Conservation (phyloP, 2,329 filamentous ascomycete genomes). For the Colletotrichum neosansevieriae region DNA sequence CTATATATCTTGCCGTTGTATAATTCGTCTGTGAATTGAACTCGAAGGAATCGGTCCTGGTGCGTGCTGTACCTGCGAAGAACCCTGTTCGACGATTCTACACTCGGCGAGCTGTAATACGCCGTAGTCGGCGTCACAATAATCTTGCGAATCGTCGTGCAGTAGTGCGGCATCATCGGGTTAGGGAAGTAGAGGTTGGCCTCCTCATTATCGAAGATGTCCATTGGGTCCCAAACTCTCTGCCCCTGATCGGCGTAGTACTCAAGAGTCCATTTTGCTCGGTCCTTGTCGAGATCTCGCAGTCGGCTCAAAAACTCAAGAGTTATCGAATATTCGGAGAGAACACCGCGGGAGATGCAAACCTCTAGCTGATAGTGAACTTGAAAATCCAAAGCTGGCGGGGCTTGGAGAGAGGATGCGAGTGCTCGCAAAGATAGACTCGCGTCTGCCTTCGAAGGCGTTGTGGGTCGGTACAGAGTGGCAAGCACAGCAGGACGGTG, state of each 20-base stretch:
- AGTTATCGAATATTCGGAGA: constrained; percentile 82
- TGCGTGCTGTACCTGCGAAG: constrained; percentile 77
- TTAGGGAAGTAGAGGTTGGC: constrained; percentile 60
- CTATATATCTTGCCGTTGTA: constrained; percentile 70
- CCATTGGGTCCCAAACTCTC: constrained; percentile 76
- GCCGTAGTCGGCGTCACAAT: constrained; percentile 88
- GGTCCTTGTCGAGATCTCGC: constrained; percentile 53
- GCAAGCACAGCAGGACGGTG: constrained; percentile 13
- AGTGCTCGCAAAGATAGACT: constrained; percentile 42
- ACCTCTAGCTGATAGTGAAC: constrained; percentile 93
- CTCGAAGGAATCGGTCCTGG: constrained; percentile 85
- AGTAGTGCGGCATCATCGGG: constrained; percentile 75
- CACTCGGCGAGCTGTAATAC: constrained; percentile 79
- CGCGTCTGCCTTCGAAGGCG: neutral
- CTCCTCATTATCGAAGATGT: constrained; percentile 72
- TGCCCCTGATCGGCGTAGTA: constrained; percentile 75
- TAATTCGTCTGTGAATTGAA: constrained; percentile 90
- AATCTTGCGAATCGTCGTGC: constrained; percentile 79
- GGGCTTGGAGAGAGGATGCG: constrained; percentile 57
- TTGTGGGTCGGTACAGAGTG: neutral
- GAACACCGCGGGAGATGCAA: constrained; percentile 82
- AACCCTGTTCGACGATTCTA: constrained; percentile 91
- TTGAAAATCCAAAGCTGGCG: constrained; percentile 69
- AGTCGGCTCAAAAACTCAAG: constrained; percentile 76
- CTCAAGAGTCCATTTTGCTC: constrained; percentile 78